A percentile compares a stretch with the other conserved stretches of the same genome.
Conservation (phyloP, 257 asterid species). For the Petrea volubilis region DNA sequence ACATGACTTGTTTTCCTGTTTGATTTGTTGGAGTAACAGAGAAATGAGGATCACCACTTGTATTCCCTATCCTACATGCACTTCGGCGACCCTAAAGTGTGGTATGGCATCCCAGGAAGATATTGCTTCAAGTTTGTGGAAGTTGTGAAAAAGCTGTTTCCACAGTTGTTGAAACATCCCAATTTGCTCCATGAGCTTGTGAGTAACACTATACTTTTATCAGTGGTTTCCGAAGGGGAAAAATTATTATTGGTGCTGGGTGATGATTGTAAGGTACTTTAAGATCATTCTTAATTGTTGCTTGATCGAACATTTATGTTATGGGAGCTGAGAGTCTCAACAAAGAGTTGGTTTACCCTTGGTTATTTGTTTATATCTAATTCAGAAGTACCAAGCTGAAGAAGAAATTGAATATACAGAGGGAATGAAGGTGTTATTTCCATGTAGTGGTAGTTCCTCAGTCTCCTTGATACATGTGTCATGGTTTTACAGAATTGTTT, state of each 20-base stretch:
- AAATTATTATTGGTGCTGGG: neutral
- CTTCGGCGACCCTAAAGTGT: slow-evolving; percentile 65
- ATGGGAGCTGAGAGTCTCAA: neutral
- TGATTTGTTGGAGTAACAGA: slow-evolving; percentile 52
- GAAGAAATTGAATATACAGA: neutral
- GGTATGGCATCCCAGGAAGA: slow-evolving; percentile 77
- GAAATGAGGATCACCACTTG: slow-evolving; percentile 73
- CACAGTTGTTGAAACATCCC: slow-evolving; percentile 51
- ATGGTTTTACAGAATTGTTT: neutral
- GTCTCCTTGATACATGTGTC: neutral
- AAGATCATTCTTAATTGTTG: neutral
- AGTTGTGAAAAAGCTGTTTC: slow-evolving; percentile 56
- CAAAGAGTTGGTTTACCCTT: slow-evolving; percentile 1
- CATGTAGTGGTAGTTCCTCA: neutral
- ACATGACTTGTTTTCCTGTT: slow-evolving; percentile 29
- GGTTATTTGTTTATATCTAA: neutral
- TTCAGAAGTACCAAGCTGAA: neutral
- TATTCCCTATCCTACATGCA: slow-evolving; percentile 75
- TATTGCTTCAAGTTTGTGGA: slow-evolving; percentile 60
- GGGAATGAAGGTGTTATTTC: neutral
- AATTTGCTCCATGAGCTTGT: slow-evolving; percentile 62
- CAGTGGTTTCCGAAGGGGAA: neutral
- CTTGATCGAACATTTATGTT: neutral
- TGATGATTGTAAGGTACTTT: neutral
- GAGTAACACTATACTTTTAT: slow-evolving; percentile 33